phyloP scores from a whole-genome alignment of 306 rosid genomes.

The Lathyrus oleraceus region DNA sequence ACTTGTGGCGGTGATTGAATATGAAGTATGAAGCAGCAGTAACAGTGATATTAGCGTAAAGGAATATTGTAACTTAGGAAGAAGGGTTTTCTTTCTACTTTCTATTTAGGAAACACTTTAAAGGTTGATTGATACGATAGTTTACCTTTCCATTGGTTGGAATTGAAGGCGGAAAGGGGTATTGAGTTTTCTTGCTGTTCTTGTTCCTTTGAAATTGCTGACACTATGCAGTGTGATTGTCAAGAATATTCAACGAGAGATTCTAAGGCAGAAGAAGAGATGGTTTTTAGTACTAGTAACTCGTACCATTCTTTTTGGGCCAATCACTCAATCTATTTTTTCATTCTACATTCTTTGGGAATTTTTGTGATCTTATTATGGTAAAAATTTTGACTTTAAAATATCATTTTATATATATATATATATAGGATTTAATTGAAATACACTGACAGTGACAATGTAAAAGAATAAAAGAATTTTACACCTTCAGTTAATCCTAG shows the following conservation, averaged over 20 bases:
- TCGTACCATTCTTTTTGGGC: not conserved
- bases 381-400: not conserved
- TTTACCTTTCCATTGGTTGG: not conserved
- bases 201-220: not conserved
- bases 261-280: not conserved
- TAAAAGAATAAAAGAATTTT: no score
- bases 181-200: not conserved
- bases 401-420: no score
- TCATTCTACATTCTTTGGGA: not conserved
- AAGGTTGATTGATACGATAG: not conserved
- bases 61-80: conserved; percentile 23
- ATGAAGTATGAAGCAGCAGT: not conserved
- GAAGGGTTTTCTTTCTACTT: conserved; percentile 31
- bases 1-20: not conserved
- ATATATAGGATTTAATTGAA: no score
- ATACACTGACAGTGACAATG: no score
- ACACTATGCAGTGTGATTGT: not conserved
- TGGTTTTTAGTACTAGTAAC: not conserved
- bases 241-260: conserved; percentile 7
- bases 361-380: not conserved
- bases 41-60: not conserved
- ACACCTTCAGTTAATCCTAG: no score
- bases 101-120: not conserved
- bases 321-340: not conserved
- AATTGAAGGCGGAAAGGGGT: conserved; percentile 16